Base-by-base conservation (phyloP, 495 filamentous ascomycete genomes). In the Xylaria cubensis region DNA sequence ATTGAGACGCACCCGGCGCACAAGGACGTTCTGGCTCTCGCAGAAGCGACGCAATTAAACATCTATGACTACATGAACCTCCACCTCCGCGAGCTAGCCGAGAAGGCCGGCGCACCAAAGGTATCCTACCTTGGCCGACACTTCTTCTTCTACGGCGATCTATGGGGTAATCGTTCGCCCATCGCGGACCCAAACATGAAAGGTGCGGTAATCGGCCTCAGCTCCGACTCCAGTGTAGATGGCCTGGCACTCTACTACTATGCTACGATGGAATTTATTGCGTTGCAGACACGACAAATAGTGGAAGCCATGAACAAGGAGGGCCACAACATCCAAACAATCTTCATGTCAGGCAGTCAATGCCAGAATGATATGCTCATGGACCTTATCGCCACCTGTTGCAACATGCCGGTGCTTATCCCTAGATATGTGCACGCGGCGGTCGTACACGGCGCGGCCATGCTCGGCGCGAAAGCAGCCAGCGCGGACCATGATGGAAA, bases 301-400 rank as follows among this genome's bases (percentile, higher is more conserved):
- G 88, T 98, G 72, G 92, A 97, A 76, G 88, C 92, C 5, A 97
- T 98, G 92, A 98, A 97, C 83, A 80, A 85, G 17, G 83, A 91
- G 17, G 95, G 95, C 42, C 96, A 98, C 79, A 81, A 84, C 56
- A 95, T 98, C 81, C 88, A 84, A 58, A 95, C 92, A 64, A 97
- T 99, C 80, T 99, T 98, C 87, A 97, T 99, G 96, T 97, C 93
- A 21, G 96, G 96, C 70, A 94, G 92, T 29, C 96, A 98, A 78
- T 99, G 96, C 84, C 94, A 97, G 81, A 99, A 99, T 79, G 88
- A 91, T 34, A 91, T 99, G 67, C 85, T 99, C 36, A 95, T 98
- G 88, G 84, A 89, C 21, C 90, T 98, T 44, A 93, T 98, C 69
- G 94, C 96, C 5, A 93, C 94, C 8, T 93, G 91, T 10, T 97